Percentiles rank a stretch among this genome's conserved stretches.
Evolutionary conservation across 2,329 filamentous ascomycete genomes (phyloP).

Genomic region (Pyrenophora tritici-repentis): DNA sequence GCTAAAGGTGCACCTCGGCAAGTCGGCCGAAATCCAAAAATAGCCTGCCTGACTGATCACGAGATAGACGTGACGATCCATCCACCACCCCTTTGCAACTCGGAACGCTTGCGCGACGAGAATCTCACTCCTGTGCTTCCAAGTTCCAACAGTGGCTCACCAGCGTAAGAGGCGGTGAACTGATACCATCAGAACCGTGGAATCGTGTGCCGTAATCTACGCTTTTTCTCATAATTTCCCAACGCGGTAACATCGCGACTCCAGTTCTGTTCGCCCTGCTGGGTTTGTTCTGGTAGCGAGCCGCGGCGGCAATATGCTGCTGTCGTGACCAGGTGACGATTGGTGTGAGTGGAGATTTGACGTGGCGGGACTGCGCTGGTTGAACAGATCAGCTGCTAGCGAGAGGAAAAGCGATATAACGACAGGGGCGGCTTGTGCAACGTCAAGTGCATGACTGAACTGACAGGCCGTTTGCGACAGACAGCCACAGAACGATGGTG

Average conservation of each 20-base stretch:
- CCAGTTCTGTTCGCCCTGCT: constrained; percentile 8
- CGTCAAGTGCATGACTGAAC: not conserved
- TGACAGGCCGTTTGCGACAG: not conserved
- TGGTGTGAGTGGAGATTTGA: constrained; percentile 3
- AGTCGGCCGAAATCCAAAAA: not conserved
- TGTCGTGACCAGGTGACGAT: constrained; percentile 7
- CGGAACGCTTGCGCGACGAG: constrained; percentile 10
- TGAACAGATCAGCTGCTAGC: constrained; percentile 4
- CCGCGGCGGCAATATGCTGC: constrained; percentile 7
- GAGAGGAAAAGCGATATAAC: not conserved
- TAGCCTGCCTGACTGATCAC: not conserved
- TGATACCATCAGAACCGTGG: constrained; percentile 6
- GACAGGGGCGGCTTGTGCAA: constrained; percentile 4
- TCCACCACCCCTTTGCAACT: not conserved
- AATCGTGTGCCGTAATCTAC: constrained; percentile 10
- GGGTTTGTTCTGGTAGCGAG: constrained; percentile 8
- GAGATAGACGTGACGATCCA: not conserved
- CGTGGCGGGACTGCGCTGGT: not conserved
- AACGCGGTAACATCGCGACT: constrained; percentile 2
- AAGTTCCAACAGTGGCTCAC: not conserved
- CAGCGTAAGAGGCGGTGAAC: constrained; percentile 7
- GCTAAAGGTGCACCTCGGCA: too few species aligned
- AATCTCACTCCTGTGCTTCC: not conserved
- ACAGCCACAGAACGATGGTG: not conserved
- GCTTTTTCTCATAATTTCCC: constrained; percentile 9